Conservation (phyloP, 495 filamentous ascomycete species). For the Chlorociboria aeruginascens region DNA sequence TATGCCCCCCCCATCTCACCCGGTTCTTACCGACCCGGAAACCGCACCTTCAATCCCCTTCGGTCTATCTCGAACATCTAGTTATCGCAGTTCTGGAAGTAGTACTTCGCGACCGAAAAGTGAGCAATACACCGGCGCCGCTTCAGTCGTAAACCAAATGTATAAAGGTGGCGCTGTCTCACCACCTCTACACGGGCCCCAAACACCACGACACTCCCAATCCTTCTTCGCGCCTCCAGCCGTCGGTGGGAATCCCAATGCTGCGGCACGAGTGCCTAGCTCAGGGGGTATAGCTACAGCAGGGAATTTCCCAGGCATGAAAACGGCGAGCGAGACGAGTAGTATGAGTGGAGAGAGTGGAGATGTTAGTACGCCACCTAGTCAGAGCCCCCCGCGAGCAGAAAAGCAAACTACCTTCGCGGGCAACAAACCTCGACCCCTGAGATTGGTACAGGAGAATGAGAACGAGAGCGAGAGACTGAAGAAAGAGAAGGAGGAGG, state of each 20-base stretch:
- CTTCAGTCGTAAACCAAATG: conserved; percentile 72
- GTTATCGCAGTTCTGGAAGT: conserved; percentile 21
- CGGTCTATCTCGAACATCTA: conserved; percentile 48
- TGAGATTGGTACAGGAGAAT: conserved; percentile 67
- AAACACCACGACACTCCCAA: conserved; percentile 28
- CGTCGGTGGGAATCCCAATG: conserved; percentile 19
- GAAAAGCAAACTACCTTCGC: conserved; percentile 45
- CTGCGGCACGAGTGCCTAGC: conserved; percentile 15
- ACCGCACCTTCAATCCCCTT: conserved; percentile 77
- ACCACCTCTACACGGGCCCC: conserved; percentile 34
- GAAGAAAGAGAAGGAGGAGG: conserved; percentile 22
- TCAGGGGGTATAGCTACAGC: conserved; percentile 30
- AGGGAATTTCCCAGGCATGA: conserved; percentile 42
- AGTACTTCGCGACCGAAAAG: conserved; percentile 53
- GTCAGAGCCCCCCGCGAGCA: conserved; percentile 41
- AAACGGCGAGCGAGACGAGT: conserved; percentile 38
- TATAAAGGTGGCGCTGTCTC: conserved; percentile 52
- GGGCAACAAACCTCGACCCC: conserved; percentile 69
- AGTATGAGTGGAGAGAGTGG: conserved; percentile 50
- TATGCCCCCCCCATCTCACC: conserved; percentile 18
- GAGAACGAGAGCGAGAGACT: conserved; percentile 24
- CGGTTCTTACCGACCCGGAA: conserved; percentile 49
- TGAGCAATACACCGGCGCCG: conserved; percentile 54
- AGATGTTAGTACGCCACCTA: conserved; percentile 37
- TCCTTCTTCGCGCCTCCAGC: conserved; percentile 35